Evolutionary conservation across 192 early-diverging fungal genomes (phyloP).

Genomic region (Gryganskiella cystojenkinii): DNA sequence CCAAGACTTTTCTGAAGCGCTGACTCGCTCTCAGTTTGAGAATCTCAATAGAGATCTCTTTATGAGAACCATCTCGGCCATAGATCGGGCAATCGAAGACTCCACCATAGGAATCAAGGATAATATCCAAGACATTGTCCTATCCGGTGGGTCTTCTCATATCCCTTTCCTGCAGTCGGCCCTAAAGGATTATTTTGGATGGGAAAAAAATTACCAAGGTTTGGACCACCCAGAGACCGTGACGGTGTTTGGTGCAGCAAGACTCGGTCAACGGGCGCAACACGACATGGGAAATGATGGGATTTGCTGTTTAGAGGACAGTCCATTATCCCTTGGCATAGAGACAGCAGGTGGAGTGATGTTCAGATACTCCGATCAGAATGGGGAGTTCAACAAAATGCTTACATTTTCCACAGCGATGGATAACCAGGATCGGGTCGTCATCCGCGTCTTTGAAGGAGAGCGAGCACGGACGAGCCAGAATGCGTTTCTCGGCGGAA

Average conservation of each 20-base stretch:
- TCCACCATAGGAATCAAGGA: slow-evolving; percentile 68
- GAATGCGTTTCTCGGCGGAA: slow-evolving; percentile 93
- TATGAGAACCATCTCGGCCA: slow-evolving; percentile 83
- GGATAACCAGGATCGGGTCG: slow-evolving; percentile 91
- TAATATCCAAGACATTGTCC: slow-evolving; percentile 86
- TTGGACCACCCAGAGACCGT: slow-evolving; percentile 85
- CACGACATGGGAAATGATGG: too few relatives aligned
- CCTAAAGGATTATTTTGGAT: slow-evolving; percentile 83
- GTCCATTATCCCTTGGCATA: slow-evolving; percentile 90
- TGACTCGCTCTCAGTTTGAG: slow-evolving; percentile 90
- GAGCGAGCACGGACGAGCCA: slow-evolving; percentile 90
- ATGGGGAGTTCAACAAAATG: slow-evolving; percentile 92
- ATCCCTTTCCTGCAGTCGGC: slow-evolving; percentile 88
- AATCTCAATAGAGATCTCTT: slow-evolving; percentile 88
- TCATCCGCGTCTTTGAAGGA: slow-evolving; percentile 94
- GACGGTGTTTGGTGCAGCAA: slow-evolving; percentile 78
- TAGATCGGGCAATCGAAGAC: slow-evolving; percentile 85
- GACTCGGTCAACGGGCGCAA: slow-evolving; percentile 45
- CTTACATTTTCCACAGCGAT: slow-evolving; percentile 96
- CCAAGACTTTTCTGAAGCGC: slow-evolving; percentile 79
- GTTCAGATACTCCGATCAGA: slow-evolving; percentile 88
- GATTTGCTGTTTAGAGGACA: too few relatives aligned
- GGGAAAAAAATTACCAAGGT: slow-evolving; percentile 84
- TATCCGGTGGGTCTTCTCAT: slow-evolving; percentile 88
- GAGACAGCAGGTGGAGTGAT: slow-evolving; percentile 95